Base-by-base conservation (phyloP, 768 basidiomycete genomes). In the Mycena sanguinolenta region DNA sequence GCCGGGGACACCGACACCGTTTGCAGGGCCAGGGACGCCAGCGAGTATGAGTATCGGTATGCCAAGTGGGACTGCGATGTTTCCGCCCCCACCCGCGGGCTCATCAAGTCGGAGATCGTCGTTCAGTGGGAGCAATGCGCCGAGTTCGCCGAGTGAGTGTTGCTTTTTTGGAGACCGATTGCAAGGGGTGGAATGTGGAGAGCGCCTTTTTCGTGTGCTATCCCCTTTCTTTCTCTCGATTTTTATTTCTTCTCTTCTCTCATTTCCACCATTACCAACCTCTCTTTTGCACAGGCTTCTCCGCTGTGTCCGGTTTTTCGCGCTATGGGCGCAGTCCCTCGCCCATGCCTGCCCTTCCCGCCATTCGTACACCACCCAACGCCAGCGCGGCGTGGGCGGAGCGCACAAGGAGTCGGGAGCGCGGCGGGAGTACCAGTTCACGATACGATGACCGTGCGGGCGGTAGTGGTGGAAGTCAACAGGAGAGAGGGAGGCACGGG, bases 311-410 rank as follows among this genome's bases (percentile, higher is more conserved):
- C 39, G 75, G 75, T 30, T 67, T 80, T 80, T 69, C 86, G 59
- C 77, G 78, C 66, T 94, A 92, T 80, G 94, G 90, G 2, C 92
- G 94, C 58, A 95, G 93, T 2, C 95, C 95, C 3, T 95, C 94
- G 0, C 95, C 95, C 1, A 95, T 95, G 91, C 93, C 95, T 14
- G 95, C 96, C 7, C 88, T 98, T 2, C 97, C 97, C 27, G 97
- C 97, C 30, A 97, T 99, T 75, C 90, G 96, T 38, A 88, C 91
- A 16, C 87, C 92, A 4, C 84, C 90, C 9, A 82, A 38, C 54
- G n/a, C 72, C 3, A 17, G 65, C 46, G 68, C 68, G 6, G 64
- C 63, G 25, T 69, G 67, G 67, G 68, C 66, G 28, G 71, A 72
- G 58, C 71, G 71, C 17, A 60, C 44, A 10, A 21, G 46, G 9